A percentile compares a stretch with the other conserved stretches of the same genome.
These are phyloP conservation scores for Neolentinus lepideus DNA, from an alignment of 1,284 basidiomycete species.

Conservation along the genomic window DNA sequence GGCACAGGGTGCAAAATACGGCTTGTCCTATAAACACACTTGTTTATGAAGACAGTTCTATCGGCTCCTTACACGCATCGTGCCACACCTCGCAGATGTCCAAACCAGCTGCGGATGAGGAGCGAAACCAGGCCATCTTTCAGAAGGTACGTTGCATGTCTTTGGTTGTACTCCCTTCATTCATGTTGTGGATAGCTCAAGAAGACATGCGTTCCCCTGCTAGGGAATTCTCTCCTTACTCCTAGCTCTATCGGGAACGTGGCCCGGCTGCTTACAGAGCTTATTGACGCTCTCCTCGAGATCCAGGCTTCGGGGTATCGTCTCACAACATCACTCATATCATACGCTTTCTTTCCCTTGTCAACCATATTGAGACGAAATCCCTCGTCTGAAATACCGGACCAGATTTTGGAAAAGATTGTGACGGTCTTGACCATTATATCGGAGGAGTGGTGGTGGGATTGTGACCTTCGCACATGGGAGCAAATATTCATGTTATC, in stretches of 20 bases:
- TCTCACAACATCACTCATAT: slow-evolving; percentile 60
- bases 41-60: too few species aligned
- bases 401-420: slow-evolving; percentile 72
- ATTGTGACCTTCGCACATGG: slow-evolving; percentile 59
- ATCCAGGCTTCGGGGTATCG: slow-evolving; percentile 28
- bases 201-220: slow-evolving; percentile 68
- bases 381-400: slow-evolving; percentile 57
- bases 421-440: slow-evolving; percentile 56
- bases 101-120: neutral
- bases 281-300: slow-evolving; percentile 40
- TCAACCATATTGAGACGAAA: slow-evolving; percentile 78
- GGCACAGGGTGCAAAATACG: too few species aligned
- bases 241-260: slow-evolving; percentile 44
- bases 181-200: slow-evolving; percentile 50
- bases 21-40: too few species aligned
- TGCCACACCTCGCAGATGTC: neutral
- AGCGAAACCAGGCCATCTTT: neutral
- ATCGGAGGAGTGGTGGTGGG: slow-evolving; percentile 76
- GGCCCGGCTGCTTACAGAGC: slow-evolving; percentile 42
- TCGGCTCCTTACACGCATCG: too few species aligned
- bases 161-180: neutral
- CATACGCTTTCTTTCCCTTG: slow-evolving; percentile 83
- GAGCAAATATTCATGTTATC: slow-evolving; percentile 82
- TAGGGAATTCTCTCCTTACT: slow-evolving; percentile 55
- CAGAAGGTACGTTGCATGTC: slow-evolving; percentile 4